phyloP scores from a whole-genome alignment of 1,139 yeast species.

The Petasospora rhodanensis region DNA sequence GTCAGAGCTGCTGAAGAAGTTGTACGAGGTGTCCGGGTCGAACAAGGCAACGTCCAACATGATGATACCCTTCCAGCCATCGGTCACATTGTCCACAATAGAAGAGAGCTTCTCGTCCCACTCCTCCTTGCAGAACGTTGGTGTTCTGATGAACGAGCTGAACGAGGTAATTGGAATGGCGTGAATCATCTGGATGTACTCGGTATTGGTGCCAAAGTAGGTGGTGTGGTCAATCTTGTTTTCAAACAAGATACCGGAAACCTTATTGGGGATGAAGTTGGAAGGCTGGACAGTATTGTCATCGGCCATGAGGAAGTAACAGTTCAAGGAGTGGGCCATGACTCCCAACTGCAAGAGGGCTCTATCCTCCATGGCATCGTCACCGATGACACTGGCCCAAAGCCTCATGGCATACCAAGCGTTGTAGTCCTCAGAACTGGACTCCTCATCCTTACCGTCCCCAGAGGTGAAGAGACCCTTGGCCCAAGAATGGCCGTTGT shows the following conservation, averaged over 20 bases:
- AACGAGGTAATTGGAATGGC: conserved; percentile 89
- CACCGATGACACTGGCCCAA: conserved; percentile 61
- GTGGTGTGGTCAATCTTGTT: conserved; percentile 92
- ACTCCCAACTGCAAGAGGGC: conserved; percentile 61
- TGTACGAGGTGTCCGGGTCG: conserved; percentile 64
- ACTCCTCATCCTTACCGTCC: conserved; percentile 78
- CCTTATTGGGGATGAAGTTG: conserved; percentile 57
- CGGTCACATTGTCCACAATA: conserved; percentile 51
- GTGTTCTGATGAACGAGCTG: conserved; percentile 67
- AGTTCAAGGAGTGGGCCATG: conserved; percentile 52
- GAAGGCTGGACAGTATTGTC: conserved; percentile 49
- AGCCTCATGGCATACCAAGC: conserved; percentile 66
- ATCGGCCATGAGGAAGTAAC: conserved; percentile 53
- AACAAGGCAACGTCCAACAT: conserved; percentile 72
- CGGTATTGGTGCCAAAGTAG: conserved; percentile 69
- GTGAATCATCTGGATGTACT: conserved; percentile 93
- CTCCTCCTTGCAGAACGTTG: conserved; percentile 71
- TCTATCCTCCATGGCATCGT: conserved; percentile 46
- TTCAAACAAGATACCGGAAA: conserved; percentile 75
- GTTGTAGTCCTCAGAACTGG: conserved; percentile 73
- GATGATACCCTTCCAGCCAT: conserved; percentile 88
- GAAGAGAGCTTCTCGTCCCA: conserved; percentile 54
- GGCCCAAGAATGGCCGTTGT: conserved; percentile 78
- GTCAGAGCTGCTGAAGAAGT: conserved; percentile 53
- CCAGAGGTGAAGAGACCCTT: conserved; percentile 70